Base-by-base conservation (phyloP, 2,329 filamentous ascomycete genomes). In the Ilyonectria sp. region DNA sequence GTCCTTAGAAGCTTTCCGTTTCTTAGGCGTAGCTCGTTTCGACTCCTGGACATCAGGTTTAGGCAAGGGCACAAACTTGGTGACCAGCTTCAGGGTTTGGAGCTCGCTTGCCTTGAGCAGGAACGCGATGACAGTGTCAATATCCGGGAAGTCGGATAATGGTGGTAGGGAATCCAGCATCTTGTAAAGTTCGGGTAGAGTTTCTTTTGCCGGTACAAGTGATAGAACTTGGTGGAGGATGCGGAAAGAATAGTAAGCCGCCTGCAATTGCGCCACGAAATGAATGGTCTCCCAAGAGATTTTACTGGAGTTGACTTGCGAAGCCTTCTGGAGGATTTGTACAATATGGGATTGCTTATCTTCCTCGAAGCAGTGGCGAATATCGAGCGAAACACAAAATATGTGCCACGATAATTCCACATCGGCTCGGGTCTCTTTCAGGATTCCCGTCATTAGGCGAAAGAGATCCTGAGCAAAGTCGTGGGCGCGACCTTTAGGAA, bases 221-320 rank as follows among this genome's bases (percentile, higher is more conserved):
- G 71, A 68, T 2, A 83, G 58, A 9, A 82, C 74, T 26, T 81
- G 80, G 2, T 86, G 69, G 4, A 90, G 63, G 26, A 83, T 75
- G n/a, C 89, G 84, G 1, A 92, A 75, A 0, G 90, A 92, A 74
- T 92, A 93, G 6, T 89, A 78, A 1, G 85, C 82, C 5, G 87
- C 88, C 60, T 91, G 88, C 0, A 90, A 78, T 69, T 91, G 88
- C 0, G 90, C 90, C 9, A 85, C 77, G 54, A 92, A 82, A 72
- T 94, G 91, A 49, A 92, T 79, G 19, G 86, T 80, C 10, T 86
- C 82, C 92, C 91, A 93, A 1, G 71, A 77, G 54, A 73, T 29
- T 50, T 65, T 60, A 8, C 55, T 60, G 2, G 54, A 56, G 6
- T 46, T 33, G 11, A 56, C 21, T 17, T 61, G 35, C 6, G 57